Evolutionary conservation across 768 basidiomycete species (phyloP).

Genomic region (Rhodotorula paludigena): DNA sequence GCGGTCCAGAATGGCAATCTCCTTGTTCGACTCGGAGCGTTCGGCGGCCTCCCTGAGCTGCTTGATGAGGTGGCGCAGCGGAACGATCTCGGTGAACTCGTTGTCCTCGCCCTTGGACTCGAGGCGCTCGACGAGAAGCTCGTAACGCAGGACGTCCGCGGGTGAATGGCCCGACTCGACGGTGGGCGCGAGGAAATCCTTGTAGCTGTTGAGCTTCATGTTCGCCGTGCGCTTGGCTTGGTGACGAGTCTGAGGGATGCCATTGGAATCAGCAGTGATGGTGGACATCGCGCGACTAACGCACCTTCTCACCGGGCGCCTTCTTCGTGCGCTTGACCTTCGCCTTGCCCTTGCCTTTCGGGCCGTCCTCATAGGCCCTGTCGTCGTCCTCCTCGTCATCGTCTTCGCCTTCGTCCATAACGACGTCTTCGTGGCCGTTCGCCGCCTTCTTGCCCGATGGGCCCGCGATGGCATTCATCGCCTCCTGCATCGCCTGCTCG

Average conservation of each 20-base stretch:
- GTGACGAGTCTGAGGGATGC: conserved; percentile 3
- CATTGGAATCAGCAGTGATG: background rate
- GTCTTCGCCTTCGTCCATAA: background rate
- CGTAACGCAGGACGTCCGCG: conserved; percentile 27
- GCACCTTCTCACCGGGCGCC: background rate
- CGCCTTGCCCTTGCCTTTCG: conserved; percentile 4
- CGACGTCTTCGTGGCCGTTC: background rate
- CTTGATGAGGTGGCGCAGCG: conserved; percentile 19
- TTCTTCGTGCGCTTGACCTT: background rate
- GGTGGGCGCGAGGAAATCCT: conserved; percentile 13
- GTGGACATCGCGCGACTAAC: background rate
- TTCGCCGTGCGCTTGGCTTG: conserved; percentile 16
- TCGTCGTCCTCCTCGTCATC: background rate
- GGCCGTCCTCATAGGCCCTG: background rate
- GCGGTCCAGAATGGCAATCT: conserved; percentile 22
- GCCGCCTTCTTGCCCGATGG: background rate
- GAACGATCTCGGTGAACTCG: conserved; percentile 15
- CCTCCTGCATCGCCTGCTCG: background rate
- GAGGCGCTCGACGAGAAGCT: conserved; percentile 31
- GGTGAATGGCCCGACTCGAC: conserved; percentile 25
- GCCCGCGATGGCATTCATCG: background rate
- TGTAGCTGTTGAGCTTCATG: conserved; percentile 15
- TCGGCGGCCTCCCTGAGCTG: conserved; percentile 28
- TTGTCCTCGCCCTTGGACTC: conserved; percentile 30
- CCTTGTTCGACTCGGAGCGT: background rate